A percentile compares a stretch with the other conserved stretches of the same genome.
phyloP scores from a whole-genome alignment of 768 basidiomycete species.

The Hemileccinum rubropunctum region DNA sequence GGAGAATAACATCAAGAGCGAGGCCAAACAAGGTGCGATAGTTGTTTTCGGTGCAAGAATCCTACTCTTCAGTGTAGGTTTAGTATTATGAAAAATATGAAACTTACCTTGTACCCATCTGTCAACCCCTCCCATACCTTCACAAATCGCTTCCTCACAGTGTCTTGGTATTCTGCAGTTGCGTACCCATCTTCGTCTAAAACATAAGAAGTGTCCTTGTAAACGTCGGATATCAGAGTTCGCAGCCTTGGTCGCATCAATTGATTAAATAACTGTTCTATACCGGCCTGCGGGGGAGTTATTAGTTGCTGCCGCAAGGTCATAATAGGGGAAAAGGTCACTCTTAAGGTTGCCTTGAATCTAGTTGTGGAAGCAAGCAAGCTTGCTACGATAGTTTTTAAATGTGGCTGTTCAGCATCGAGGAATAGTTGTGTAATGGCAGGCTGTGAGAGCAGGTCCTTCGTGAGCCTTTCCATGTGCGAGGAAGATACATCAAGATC shows the following conservation, averaged over 20 bases:
- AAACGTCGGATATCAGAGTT: constrained; percentile 79
- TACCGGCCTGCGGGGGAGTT: constrained; percentile 57
- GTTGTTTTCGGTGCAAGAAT: constrained; percentile 83
- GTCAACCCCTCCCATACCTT: constrained; percentile 84
- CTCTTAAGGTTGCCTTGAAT: constrained; percentile 73
- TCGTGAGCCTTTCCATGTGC: constrained; percentile 81
- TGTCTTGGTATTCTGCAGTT: constrained; percentile 79
- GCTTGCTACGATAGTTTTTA: constrained; percentile 46
- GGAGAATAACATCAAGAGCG: constrained; percentile 82
- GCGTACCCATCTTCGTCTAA: constrained; percentile 88
- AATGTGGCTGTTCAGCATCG: constrained; percentile 48
- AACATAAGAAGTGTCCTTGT: constrained; percentile 85
- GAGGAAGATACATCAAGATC: constrained; percentile 91
- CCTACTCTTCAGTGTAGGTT: constrained; percentile 42
- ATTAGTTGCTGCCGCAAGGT: constrained; percentile 1
- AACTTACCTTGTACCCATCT: constrained; percentile 78
- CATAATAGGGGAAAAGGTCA: constrained; percentile 33
- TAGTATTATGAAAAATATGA: neutral
- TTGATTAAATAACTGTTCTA: constrained; percentile 96
- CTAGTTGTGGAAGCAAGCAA: constrained; percentile 57
- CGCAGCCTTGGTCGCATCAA: constrained; percentile 85
- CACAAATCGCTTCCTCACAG: constrained; percentile 86
- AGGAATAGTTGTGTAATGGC: constrained; percentile 67
- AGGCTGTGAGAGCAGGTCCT: constrained; percentile 56
- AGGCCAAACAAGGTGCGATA: constrained; percentile 84